These are phyloP conservation scores for Fusarium abutilonis DNA, from an alignment of 2,329 filamentous ascomycete genomes.

Conservation along the genomic window DNA sequence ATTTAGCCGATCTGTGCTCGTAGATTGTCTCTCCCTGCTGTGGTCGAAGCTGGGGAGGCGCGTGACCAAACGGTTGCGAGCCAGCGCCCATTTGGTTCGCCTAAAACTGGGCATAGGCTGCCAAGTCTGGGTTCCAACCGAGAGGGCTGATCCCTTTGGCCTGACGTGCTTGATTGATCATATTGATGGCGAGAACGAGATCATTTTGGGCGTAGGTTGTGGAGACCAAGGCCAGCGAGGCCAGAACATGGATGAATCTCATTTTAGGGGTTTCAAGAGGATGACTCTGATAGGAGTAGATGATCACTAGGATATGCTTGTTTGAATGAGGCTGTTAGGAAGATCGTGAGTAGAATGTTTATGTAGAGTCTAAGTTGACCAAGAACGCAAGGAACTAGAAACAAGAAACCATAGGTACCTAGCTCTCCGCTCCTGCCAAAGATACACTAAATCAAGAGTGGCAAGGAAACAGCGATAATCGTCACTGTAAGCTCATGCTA, in stretches of 20 bases:
- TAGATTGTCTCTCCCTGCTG: slow-evolving; percentile 51
- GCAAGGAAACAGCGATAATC: too few relatives aligned
- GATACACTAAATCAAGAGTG: too few relatives aligned
- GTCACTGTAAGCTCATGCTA: too few relatives aligned
- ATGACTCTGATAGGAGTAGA: neutral
- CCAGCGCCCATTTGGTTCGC: slow-evolving; percentile 48
- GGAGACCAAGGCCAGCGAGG: slow-evolving; percentile 28
- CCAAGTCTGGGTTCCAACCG: slow-evolving; percentile 46
- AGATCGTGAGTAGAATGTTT: neutral
- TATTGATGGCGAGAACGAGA: slow-evolving; percentile 38
- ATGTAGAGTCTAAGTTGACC: neutral
- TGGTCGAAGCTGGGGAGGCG: slow-evolving; percentile 45
- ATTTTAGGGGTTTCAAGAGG: slow-evolving; percentile 5
- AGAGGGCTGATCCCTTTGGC: slow-evolving; percentile 45
- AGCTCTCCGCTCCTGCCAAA: neutral
- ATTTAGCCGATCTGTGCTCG: slow-evolving; percentile 46
- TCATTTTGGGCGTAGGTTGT: slow-evolving; percentile 40
- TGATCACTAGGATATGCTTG: neutral
- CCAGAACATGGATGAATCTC: slow-evolving; percentile 10
- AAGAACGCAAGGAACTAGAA: neutral
- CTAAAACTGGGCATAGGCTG: slow-evolving; percentile 50
- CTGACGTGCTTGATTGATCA: slow-evolving; percentile 49
- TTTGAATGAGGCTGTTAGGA: neutral
- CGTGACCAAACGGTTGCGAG: slow-evolving; percentile 47
- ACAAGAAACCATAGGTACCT: neutral